Percentiles rank a stretch among this genome's conserved stretches.
These are phyloP conservation scores for Podospora fimiseda DNA, from an alignment of 495 filamentous ascomycete genomes.

Conservation along the genomic window DNA sequence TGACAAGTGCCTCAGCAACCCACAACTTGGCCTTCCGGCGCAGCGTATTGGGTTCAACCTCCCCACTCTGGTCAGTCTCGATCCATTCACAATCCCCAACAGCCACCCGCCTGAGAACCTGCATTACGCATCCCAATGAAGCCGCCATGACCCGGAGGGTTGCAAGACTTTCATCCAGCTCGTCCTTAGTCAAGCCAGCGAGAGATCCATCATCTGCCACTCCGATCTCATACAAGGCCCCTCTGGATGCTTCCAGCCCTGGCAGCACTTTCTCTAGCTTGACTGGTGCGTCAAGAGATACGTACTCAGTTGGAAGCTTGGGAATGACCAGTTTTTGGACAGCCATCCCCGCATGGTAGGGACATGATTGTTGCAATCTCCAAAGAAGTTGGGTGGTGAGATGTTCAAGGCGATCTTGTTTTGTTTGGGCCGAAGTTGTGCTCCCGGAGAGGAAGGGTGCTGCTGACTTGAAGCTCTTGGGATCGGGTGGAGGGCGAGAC, in stretches of 20 bases:
- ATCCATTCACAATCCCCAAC: slow-evolving; percentile 83
- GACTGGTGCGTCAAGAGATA: slow-evolving; percentile 45
- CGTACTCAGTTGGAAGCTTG: slow-evolving; percentile 56
- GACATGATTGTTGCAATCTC: slow-evolving; percentile 91
- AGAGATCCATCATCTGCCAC: slow-evolving; percentile 92
- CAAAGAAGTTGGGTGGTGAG: slow-evolving; percentile 92
- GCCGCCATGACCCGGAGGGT: slow-evolving; percentile 84
- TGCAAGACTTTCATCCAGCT: slow-evolving; percentile 81
- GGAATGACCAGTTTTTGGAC: slow-evolving; percentile 62
- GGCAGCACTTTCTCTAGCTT: slow-evolving; percentile 62
- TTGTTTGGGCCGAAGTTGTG: slow-evolving; percentile 48
- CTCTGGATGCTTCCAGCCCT: slow-evolving; percentile 85
- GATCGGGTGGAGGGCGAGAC: slow-evolving; percentile 52
- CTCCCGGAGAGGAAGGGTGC: slow-evolving; percentile 18
- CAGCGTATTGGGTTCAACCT: slow-evolving; percentile 2
- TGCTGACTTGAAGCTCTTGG: slow-evolving; percentile 41
- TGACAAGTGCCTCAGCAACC: slow-evolving; percentile 73
- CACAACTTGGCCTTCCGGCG: slow-evolving; percentile 56
- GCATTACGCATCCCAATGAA: slow-evolving; percentile 83
- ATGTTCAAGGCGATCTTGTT: slow-evolving; percentile 79
- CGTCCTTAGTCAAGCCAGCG: slow-evolving; percentile 82
- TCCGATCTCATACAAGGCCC: slow-evolving; percentile 93
- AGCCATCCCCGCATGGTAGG: slow-evolving; percentile 73
- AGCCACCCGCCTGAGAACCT: slow-evolving; percentile 72
- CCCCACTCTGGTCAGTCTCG: slow-evolving; percentile 8